Percentiles rank a stretch among this genome's conserved stretches.
Conservation (phyloP, 371 early-diverging fungal genomes). For the Umbelopsis sp. region DNA sequence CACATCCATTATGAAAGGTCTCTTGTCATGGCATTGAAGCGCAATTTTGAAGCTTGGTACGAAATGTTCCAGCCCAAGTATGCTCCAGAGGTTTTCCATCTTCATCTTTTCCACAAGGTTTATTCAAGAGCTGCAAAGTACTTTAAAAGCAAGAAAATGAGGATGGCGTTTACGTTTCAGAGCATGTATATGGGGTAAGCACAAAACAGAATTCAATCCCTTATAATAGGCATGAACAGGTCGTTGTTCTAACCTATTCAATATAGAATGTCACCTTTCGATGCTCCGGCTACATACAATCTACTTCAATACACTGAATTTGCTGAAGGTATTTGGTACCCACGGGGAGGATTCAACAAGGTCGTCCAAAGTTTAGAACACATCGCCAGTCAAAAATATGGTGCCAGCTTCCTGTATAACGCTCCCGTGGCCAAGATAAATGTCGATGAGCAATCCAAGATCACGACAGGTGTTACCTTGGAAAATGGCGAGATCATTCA, state of each 20-base stretch:
- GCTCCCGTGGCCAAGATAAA: conserved; percentile 55
- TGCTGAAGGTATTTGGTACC: conserved; percentile 71
- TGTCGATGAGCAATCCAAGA: conserved; percentile 28
- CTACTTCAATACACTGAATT: conserved; percentile 66
- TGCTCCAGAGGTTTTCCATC: conserved; percentile 43
- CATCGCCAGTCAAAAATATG: conserved; percentile 53
- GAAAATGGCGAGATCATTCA: conserved; percentile 47
- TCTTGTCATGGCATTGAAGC: conserved; percentile 49
- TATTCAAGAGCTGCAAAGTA: conserved; percentile 54
- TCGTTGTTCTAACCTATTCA: too few species aligned
- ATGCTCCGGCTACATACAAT: conserved; percentile 68
- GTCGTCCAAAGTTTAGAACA: conserved; percentile 56
- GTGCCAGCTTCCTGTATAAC: conserved; percentile 52
- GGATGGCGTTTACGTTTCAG: conserved; percentile 72
- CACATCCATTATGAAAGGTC: conserved; percentile 59
- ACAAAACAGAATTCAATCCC: too few species aligned
- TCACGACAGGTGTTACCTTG: conserved; percentile 58
- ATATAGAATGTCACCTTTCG: conserved; percentile 67
- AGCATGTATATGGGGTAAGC: conserved; percentile 61
- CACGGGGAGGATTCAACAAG: conserved; percentile 65
- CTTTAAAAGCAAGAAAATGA: conserved; percentile 61
- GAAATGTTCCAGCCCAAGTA: conserved; percentile 49
- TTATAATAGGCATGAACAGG: too few species aligned
- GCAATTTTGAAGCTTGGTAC: conserved; percentile 57
- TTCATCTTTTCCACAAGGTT: conserved; percentile 55